Conservation (phyloP, 805 yeast genomes). For the Wickerhamiella sorbophila region DNA sequence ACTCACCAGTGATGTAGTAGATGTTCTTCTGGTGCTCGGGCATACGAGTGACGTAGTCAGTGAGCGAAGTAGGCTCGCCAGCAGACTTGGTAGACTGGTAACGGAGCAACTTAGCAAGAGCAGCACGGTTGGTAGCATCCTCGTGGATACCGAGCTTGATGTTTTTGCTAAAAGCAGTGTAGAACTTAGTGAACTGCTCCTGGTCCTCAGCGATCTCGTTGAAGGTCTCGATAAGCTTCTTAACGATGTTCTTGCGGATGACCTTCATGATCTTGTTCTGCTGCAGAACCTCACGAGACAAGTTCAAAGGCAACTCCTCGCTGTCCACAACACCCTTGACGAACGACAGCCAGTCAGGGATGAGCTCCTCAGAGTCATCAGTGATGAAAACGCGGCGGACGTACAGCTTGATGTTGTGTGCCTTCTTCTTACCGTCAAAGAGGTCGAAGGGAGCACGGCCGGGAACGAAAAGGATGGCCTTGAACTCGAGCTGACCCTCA, state of each 20-base stretch:
- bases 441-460: conserved; percentile 98
- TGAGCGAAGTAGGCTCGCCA: conserved; percentile 86
- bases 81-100: conserved; percentile 90
- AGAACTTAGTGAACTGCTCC: conserved; percentile 97
- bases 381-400: conserved; percentile 99
- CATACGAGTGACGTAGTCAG: conserved; percentile 98
- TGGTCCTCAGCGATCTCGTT: conserved; percentile 98
- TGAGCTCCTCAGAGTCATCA: conserved; percentile 97
- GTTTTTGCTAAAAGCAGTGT: conserved; percentile 96
- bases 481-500: conserved; percentile 99
- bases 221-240: conserved; percentile 96
- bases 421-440: conserved; percentile 98
- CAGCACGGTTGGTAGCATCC: conserved; percentile 92
- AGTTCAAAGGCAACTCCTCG: conserved; percentile 97
- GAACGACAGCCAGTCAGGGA: conserved; percentile 97
- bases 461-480: conserved; percentile 94
- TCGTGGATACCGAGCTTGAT: conserved; percentile 98
- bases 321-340: conserved; percentile 99
- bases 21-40: conserved; percentile 99
- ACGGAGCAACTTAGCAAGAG: conserved; percentile 92
- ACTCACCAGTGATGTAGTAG: conserved; percentile 98
- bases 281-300: conserved; percentile 99
- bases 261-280: conserved; percentile 99
- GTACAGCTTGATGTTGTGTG: conserved; percentile 94
- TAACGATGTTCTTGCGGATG: conserved; percentile 96